Base-by-base conservation (phyloP, 805 yeast species). In the Yamadazyma phyllophila region DNA sequence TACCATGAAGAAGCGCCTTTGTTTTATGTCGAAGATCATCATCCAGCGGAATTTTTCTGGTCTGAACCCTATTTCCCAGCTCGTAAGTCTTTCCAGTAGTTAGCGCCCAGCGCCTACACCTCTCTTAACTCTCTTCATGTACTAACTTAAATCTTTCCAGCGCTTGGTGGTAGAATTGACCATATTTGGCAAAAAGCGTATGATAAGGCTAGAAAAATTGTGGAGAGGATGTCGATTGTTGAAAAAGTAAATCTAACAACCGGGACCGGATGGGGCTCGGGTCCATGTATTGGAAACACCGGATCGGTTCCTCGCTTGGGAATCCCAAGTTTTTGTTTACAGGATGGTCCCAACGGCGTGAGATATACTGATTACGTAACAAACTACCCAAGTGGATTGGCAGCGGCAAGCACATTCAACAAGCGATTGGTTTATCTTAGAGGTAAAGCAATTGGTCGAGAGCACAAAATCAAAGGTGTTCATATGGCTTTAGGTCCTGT, bases 211-310 rank as follows among this genome's bases (percentile, higher is more conserved):
- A 64, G 78, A 48, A 74, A 69, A 45, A 57, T 81, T 26, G 84
- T 81, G 13, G 74, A 75, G 44, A 76, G 74, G 49, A 75, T 82
- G 79, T 69, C 83, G 3, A 71, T 76, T 32, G 62, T 72, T 13
- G 87, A 82, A 56, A 81, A 80, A 52, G 83, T 79, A 24, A 81
- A 81, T 56, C 60, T 81, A 41, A 81, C 85, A 6, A 77, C 84
- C 3, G 86, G 85, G 13, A 78, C 80, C 11, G 83, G 83, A 14
- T 80, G 82, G 79, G 81, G 81, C 1, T 69, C 79, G 26, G 84
- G 83, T 5, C 82, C 81, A 2, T 78, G 84, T 57, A 69, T 78
- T 29, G 85, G 85, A 1, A 81, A 80, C 54, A 78, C 84, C 0
- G 85, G 85, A 0, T 65, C 76, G 6, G 74, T 80, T 37, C 81